These are phyloP conservation scores for Leccinum variicolor DNA, from an alignment of 768 basidiomycete species.

Conservation along the genomic window DNA sequence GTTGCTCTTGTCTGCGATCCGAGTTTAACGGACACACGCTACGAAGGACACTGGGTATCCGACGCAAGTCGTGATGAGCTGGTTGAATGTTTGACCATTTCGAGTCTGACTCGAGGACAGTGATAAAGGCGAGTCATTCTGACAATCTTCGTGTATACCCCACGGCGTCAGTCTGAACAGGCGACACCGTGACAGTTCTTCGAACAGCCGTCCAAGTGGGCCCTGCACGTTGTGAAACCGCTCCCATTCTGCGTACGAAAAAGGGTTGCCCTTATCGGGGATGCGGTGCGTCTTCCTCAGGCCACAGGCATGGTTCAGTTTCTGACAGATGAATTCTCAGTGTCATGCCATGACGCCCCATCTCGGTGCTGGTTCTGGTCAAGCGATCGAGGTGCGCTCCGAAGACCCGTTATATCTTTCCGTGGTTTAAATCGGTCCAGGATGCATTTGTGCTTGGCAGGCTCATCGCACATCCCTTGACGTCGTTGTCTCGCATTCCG, in stretches of 20 bases:
- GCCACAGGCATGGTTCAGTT: background rate
- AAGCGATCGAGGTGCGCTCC: conserved; percentile 21
- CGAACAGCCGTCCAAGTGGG: conserved; percentile 40
- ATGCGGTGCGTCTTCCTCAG: conserved; percentile 36
- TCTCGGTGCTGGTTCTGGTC: conserved; percentile 23
- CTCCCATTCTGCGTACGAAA: conserved; percentile 38
- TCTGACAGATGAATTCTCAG: background rate
- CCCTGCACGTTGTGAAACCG: conserved; percentile 39
- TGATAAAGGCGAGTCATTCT: conserved; percentile 27
- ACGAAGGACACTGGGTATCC: conserved; percentile 32
- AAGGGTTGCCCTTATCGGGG: conserved; percentile 34
- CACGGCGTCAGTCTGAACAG: background rate
- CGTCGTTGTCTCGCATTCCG: background rate
- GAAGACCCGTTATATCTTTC: background rate
- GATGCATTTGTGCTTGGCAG: conserved; percentile 23
- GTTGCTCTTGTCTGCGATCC: conserved; percentile 30
- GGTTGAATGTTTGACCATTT: conserved; percentile 29
- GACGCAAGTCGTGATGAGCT: conserved; percentile 33
- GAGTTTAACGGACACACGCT: conserved; percentile 25
- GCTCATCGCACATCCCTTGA: conserved; percentile 22
- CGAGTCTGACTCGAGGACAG: conserved; percentile 32
- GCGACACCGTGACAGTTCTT: conserved; percentile 32
- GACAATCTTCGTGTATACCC: background rate
- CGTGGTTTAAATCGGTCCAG: background rate
- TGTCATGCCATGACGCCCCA: conserved; percentile 27